A percentile compares a stretch with the other conserved stretches of the same genome.
Evolutionary conservation across 441 rosid genomes (phyloP).

Genomic region (Populus tomentosa): DNA sequence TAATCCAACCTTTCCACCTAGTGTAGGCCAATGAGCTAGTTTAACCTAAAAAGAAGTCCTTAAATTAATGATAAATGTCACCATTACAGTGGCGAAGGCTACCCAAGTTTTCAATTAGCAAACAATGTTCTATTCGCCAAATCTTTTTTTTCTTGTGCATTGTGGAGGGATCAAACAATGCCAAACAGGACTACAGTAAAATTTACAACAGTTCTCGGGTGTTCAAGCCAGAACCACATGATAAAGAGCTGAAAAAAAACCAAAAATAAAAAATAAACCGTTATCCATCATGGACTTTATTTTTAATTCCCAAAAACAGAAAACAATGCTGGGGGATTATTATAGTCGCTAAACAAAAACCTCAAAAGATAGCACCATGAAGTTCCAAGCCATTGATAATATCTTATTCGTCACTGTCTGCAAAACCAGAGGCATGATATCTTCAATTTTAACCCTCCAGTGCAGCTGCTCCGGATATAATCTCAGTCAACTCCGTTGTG

Average conservation of each 20-base stretch:
- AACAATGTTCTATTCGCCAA: too few species aligned
- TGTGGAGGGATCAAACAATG: too few species aligned
- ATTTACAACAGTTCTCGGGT: too few species aligned
- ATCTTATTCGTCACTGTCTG: conserved; percentile 32
- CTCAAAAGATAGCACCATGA: conserved; percentile 8
- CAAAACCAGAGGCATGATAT: neutral
- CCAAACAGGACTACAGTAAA: too few species aligned
- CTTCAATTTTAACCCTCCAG: conserved; percentile 47
- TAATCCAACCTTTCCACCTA: too few species aligned
- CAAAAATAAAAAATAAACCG: neutral
- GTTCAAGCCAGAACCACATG: neutral
- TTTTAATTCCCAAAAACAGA: conserved; percentile 25
- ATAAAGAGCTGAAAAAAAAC: neutral
- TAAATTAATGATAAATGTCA: too few species aligned
- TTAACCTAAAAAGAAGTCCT: too few species aligned
- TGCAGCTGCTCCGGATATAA: conserved; percentile 94
- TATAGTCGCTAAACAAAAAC: conserved; percentile 27
- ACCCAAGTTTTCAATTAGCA: too few species aligned
- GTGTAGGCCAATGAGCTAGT: too few species aligned
- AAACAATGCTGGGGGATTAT: conserved; percentile 31
- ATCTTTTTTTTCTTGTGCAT: too few species aligned
- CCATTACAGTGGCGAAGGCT: too few species aligned
- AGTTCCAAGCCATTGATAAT: conserved; percentile 19
- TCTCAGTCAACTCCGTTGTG: conserved; percentile 90
- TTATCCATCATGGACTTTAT: neutral